Evolutionary conservation across 2,329 filamentous ascomycete genomes (phyloP).

Genomic region (Albophoma yamanashiensis): DNA sequence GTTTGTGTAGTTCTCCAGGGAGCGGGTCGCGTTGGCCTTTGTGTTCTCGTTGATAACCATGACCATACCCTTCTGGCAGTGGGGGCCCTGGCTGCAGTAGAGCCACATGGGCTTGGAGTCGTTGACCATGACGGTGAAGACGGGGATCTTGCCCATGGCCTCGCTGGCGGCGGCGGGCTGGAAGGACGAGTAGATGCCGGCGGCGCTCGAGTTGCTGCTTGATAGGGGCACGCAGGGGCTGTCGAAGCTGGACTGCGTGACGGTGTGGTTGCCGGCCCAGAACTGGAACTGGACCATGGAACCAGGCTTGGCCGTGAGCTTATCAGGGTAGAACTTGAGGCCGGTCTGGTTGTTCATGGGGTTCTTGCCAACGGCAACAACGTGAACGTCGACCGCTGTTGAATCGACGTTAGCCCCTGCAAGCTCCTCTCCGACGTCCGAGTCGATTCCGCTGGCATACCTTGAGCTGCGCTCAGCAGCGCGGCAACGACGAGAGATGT

Average conservation of each 20-base stretch:
- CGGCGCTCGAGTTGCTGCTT: slow-evolving; percentile 36
- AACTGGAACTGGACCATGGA: slow-evolving; percentile 59
- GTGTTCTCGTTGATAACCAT: slow-evolving; percentile 66
- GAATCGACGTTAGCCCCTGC: not conserved
- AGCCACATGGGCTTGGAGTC: slow-evolving; percentile 64
- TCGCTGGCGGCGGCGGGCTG: slow-evolving; percentile 47
- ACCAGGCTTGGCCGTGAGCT: slow-evolving; percentile 51
- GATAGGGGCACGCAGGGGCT: slow-evolving; percentile 55
- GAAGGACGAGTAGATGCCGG: slow-evolving; percentile 58
- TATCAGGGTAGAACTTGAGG: slow-evolving; percentile 55
- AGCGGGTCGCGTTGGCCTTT: slow-evolving; percentile 38
- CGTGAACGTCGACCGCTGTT: slow-evolving; percentile 39
- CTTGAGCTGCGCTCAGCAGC: slow-evolving; percentile 35
- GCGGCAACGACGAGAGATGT: slow-evolving; percentile 33
- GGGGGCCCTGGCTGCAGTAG: slow-evolving; percentile 64
- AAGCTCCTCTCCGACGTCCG: not conserved
- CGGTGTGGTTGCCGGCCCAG: slow-evolving; percentile 61
- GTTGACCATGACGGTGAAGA: slow-evolving; percentile 62
- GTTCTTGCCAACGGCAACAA: slow-evolving; percentile 51
- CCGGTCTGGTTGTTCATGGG: slow-evolving; percentile 35
- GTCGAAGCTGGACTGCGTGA: slow-evolving; percentile 68
- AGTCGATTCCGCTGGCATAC: slow-evolving; percentile 17
- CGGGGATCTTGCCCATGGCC: slow-evolving; percentile 42
- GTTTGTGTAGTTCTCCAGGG: slow-evolving; percentile 37
- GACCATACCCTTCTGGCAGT: slow-evolving; percentile 67